phyloP scores from a whole-genome alignment of 805 yeast species.

The Yamadazyma takamatsuzukensis region DNA sequence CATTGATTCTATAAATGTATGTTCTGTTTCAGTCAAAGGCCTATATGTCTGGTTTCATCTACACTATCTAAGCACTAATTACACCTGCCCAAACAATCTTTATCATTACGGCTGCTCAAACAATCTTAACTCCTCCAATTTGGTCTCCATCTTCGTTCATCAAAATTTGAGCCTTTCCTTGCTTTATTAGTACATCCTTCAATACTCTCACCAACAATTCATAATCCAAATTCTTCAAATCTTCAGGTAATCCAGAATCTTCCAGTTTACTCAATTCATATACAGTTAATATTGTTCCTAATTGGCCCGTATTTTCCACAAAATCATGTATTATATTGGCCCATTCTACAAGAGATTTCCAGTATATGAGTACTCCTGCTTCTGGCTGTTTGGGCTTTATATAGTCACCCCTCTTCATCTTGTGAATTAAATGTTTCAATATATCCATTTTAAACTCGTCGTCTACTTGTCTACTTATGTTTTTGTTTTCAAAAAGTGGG shows the following conservation, averaged over 20 bases:
- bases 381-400: slow-evolving; percentile 47
- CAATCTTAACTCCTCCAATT: slow-evolving; percentile 76
- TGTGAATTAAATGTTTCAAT: slow-evolving; percentile 51
- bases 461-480: slow-evolving; percentile 51
- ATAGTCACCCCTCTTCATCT: slow-evolving; percentile 54
- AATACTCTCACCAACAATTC: slow-evolving; percentile 51
- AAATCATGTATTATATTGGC: slow-evolving; percentile 28
- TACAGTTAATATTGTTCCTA: slow-evolving; percentile 71
- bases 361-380: slow-evolving; percentile 62
- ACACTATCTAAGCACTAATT: too few species aligned
- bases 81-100: too few species aligned
- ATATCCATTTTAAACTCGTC: slow-evolving; percentile 55
- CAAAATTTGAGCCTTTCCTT: slow-evolving; percentile 70
- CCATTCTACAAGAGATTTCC: slow-evolving; percentile 55
- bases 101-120: slow-evolving; percentile 24
- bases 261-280: slow-evolving; percentile 71
- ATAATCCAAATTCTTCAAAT: slow-evolving; percentile 61
- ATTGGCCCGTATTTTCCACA: slow-evolving; percentile 71
- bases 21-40: too few species aligned
- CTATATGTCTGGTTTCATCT: too few species aligned
- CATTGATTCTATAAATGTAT: neutral
- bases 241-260: slow-evolving; percentile 53
- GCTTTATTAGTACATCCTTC: slow-evolving; percentile 51
- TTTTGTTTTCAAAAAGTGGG: slow-evolving; percentile 47
- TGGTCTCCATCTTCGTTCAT: slow-evolving; percentile 58